Evolutionary conservation across 2,329 filamentous ascomycete genomes (phyloP).

Genomic region (Hypocreales sp.): DNA sequence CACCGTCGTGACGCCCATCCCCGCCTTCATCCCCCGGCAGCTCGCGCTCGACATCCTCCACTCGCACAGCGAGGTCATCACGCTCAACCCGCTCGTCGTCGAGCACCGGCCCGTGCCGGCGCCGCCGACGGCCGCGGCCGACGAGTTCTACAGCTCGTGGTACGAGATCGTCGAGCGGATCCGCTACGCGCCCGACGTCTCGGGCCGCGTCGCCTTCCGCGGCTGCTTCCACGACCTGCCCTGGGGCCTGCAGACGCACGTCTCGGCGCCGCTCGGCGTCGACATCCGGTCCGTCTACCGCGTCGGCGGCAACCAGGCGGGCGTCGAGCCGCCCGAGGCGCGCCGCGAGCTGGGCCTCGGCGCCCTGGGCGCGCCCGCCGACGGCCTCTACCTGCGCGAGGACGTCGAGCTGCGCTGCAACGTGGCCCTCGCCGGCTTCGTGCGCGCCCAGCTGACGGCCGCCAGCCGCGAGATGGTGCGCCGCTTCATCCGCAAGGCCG

Average conservation of each 20-base stretch:
- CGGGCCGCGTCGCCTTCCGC: slow-evolving; percentile 51
- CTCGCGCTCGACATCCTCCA: slow-evolving; percentile 60
- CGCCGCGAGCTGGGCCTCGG: slow-evolving; percentile 43
- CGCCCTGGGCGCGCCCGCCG: slow-evolving; percentile 41
- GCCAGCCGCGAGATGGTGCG: slow-evolving; percentile 53
- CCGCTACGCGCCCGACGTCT: slow-evolving; percentile 50
- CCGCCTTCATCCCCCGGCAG: slow-evolving; percentile 53
- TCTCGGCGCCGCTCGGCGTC: slow-evolving; percentile 51
- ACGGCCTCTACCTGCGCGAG: slow-evolving; percentile 53
- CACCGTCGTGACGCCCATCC: slow-evolving; percentile 55
- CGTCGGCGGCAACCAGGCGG: slow-evolving; percentile 53
- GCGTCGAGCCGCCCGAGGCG: slow-evolving; percentile 41
- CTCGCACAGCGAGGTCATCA: slow-evolving; percentile 55
- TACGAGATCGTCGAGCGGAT: slow-evolving; percentile 58
- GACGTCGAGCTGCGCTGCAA: slow-evolving; percentile 60
- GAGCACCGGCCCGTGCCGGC: slow-evolving; percentile 47
- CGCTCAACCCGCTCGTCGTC: slow-evolving; percentile 53
- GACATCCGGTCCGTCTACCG: slow-evolving; percentile 55
- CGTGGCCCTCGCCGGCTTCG: slow-evolving; percentile 46
- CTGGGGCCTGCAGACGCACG: slow-evolving; percentile 57
- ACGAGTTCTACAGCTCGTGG: slow-evolving; percentile 61
- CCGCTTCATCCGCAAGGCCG: slow-evolving; percentile 56
- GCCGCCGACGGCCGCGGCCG: slow-evolving; percentile 49
- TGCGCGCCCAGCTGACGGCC: slow-evolving; percentile 50
- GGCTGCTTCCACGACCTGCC: slow-evolving; percentile 60